These are phyloP conservation scores for Capillidium heterosporum DNA, from an alignment of 371 early-diverging fungal species.

Conservation along the genomic window DNA sequence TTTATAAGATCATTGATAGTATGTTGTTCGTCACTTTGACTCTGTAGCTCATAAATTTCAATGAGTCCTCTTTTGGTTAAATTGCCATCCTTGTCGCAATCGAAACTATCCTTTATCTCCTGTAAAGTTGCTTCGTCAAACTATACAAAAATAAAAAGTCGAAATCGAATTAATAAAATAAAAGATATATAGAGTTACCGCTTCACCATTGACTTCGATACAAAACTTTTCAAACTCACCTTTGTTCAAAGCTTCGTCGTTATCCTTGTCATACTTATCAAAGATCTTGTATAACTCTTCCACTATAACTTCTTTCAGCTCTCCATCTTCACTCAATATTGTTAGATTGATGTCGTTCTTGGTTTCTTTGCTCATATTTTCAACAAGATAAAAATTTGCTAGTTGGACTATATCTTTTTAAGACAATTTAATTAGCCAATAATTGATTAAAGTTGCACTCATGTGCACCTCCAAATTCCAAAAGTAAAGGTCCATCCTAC, in stretches of 20 bases:
- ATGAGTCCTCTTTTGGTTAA: conserved; percentile 42
- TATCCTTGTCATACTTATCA: conserved; percentile 36
- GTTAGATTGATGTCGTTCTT: background rate
- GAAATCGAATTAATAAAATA: too few species aligned
- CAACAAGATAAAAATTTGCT: too few species aligned
- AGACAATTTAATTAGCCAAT: background rate
- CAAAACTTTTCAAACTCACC: conserved; percentile 51
- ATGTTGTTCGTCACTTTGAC: conserved; percentile 41
- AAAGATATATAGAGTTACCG: conserved; percentile 19
- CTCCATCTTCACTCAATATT: background rate
- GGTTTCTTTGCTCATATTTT: background rate
- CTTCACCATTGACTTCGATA: conserved; percentile 43
- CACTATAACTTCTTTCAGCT: background rate
- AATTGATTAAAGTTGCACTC: background rate
- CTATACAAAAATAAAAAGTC: conserved; percentile 12
- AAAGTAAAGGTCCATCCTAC: background rate
- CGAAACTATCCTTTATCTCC: conserved; percentile 39
- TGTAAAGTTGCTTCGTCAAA: conserved; percentile 43
- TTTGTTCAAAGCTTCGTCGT: conserved; percentile 33
- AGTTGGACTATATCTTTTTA: background rate
- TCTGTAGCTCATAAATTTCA: conserved; percentile 56
- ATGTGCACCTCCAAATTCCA: background rate
- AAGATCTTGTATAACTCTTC: conserved; percentile 27
- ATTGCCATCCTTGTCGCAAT: conserved; percentile 26
- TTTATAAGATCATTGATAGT: conserved; percentile 51